Evolutionary conservation across 257 asterid species (phyloP), one percentile per base, ranked within the genome.

Genomic region (Orobanche coerulescens): DNA sequence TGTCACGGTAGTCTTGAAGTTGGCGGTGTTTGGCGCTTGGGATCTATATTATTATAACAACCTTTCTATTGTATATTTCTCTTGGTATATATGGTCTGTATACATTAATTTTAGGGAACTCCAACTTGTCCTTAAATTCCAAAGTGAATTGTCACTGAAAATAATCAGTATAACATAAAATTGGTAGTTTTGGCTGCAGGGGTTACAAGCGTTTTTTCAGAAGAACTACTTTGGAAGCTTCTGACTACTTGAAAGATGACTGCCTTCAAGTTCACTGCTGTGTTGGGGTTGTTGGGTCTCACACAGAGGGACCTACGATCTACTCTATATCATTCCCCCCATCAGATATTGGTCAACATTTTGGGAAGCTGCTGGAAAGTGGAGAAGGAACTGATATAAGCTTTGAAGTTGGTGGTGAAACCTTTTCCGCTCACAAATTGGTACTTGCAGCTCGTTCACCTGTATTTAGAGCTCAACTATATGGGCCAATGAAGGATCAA

Each of bases 391-490:
- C 84, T 31, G 96, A 91, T 65, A 82, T 91, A 50, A 79, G 20
- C 55, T 81, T 91, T 49, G 94, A 85, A 33, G 85, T 91, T 65
- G 76, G 78, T 75, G 96, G 78, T 43, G 96, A 91, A 67, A 73
- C 47, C 0, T 88, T 83, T 79, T 47, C 86, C 4, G 95, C 92
- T 62, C 98, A 91, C 79, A 91, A 91, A 76, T 71, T 91, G 69
- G 82, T 91, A 6, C 94, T 88, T 71, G 95, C 96, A 47, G 96
- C 98, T 62, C 88, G 96, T 2, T 91, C 98, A 23, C 98, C 98
- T n/a, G 98, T 91, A 49, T 91, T 91, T 71, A 82, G 95, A 70
- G 98, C 96, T 71, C 98, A 88, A 34, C 77, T 91, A 14, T 88
- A 81, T 77, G 98, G 98, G 40, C 98, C 98, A 64, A 84, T 91